Percentiles rank a stretch among this genome's conserved stretches.
Conservation (phyloP, 345 rosid species). For the Erysimum cheiranthoides region DNA sequence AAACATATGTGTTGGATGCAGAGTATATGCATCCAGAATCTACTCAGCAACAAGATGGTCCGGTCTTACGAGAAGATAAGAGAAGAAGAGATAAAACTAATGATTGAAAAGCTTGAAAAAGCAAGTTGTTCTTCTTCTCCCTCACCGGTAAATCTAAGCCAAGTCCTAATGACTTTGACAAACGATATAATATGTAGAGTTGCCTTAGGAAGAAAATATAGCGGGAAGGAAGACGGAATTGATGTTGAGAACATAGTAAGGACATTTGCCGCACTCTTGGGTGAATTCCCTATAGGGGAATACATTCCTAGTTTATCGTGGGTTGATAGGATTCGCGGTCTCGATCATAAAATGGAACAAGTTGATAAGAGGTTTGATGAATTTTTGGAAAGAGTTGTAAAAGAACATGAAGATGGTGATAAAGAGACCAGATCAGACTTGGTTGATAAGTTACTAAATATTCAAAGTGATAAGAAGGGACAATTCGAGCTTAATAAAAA, state of each 20-base stretch:
- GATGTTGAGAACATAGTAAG: slow-evolving; percentile 47
- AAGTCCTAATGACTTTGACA: slow-evolving; percentile 37
- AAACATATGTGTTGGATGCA: slow-evolving; percentile 8
- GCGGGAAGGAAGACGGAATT: slow-evolving; percentile 11
- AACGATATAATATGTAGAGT: slow-evolving; percentile 56
- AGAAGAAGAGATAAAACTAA: slow-evolving; percentile 54
- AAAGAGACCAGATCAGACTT: slow-evolving; percentile 16
- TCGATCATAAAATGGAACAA: slow-evolving; percentile 24
- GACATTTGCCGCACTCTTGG: slow-evolving; percentile 43
- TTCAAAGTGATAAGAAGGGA: slow-evolving; percentile 6
- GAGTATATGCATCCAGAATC: slow-evolving; percentile 53
- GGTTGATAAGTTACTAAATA: slow-evolving; percentile 14
- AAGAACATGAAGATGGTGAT: slow-evolving; percentile 27
- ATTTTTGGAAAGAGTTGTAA: slow-evolving; percentile 38
- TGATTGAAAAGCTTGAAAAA: slow-evolving; percentile 39
- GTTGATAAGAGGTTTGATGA: slow-evolving; percentile 40
- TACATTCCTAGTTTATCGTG: slow-evolving; percentile 61
- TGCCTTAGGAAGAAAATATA: slow-evolving; percentile 60
- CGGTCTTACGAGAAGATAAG: slow-evolving; percentile 46
- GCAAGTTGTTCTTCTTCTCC: slow-evolving; percentile 16
- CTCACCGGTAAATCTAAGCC: slow-evolving; percentile 51
- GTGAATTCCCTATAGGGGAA: slow-evolving; percentile 50
- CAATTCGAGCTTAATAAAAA: slow-evolving; percentile 7
- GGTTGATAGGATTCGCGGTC: slow-evolving; percentile 42
- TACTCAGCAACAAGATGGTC: slow-evolving; percentile 55